Base-by-base conservation (phyloP, 352 stramenopile species). In the Globisporangium spinosum region DNA sequence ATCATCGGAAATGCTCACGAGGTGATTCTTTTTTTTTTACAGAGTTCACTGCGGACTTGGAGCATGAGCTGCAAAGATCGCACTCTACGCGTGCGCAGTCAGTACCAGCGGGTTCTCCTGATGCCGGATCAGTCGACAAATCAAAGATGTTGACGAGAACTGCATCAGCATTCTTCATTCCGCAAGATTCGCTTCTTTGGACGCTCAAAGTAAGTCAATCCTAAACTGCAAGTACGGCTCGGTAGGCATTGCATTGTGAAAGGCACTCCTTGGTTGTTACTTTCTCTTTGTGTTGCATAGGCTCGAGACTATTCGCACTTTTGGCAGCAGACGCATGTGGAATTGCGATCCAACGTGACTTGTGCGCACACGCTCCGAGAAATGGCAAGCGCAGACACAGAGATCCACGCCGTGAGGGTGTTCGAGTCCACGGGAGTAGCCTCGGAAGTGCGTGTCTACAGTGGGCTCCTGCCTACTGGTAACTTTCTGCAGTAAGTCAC, bases 241-340 rank as follows among this genome's bases (percentile, higher is more conserved):
- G 3, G 20, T 38, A 43, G 29, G 9, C 6, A 15, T 38, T 61
- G 32, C 8, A 64, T 55, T 54, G 20, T 54, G 45, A 27, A 47
- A 47, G 13, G 12, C 4, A n/a, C 15, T 47, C 13, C 17, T 15
- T 47, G 15, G 40, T 8, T n/a, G 40, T n/a, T 57, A 15, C 23
- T 57, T 56, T 23, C 1, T 56, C 22, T 56, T 25, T 40, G 29
- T 23, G 55, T 1, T 54, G 12, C 35, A 15, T 17, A 89, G 83
- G 78, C 73, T 9, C 66, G 65, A 29, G 74, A 88, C 53, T 80
- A 81, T 22, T 32, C 59, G 1, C 73, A 68, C 40, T 84, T 86
- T 51, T 91, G 81, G 79, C 70, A 66, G 3, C 73, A 90, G 49
- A 54, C 72, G 17, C 70, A 71, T 2, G 45, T 82, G 3, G 65